phyloP scores from a whole-genome alignment of 805 yeast species.

The Hanseniaspora mollemarum region DNA sequence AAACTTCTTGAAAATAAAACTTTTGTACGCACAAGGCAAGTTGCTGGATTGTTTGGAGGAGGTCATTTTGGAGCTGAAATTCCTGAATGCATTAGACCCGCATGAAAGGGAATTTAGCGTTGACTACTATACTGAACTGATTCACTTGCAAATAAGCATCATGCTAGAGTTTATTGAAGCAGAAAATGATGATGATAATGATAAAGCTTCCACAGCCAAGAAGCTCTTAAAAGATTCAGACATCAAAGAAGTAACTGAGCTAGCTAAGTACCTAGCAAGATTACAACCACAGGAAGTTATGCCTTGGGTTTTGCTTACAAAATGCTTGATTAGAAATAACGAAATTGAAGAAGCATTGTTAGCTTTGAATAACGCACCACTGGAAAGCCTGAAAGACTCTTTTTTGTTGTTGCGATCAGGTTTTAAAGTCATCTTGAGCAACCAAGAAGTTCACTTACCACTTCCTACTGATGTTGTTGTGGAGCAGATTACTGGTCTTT shows the following conservation, averaged over 20 bases:
- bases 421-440: slow-evolving; percentile 21
- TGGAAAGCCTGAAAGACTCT: slow-evolving; percentile 58
- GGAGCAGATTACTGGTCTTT: slow-evolving; percentile 56
- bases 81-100: slow-evolving; percentile 17
- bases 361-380: slow-evolving; percentile 69
- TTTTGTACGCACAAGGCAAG: slow-evolving; percentile 28
- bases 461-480: slow-evolving; percentile 63
- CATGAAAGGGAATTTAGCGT: slow-evolving; percentile 12
- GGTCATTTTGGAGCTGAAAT: slow-evolving; percentile 25
- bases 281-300: slow-evolving; percentile 64
- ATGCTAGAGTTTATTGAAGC: slow-evolving; percentile 1
- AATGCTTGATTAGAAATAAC: slow-evolving; percentile 48
- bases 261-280: slow-evolving; percentile 33
- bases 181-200: not conserved
- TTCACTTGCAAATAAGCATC: slow-evolving; percentile 8
- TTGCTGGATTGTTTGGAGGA: slow-evolving; percentile 31
- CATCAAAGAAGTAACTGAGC: not conserved
- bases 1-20: slow-evolving; percentile 23
- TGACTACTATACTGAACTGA: slow-evolving; percentile 12
- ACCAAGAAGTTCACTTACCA: slow-evolving; percentile 51
- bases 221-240: not conserved
- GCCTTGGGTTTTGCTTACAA: slow-evolving; percentile 61
- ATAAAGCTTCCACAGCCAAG: not conserved
- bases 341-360: slow-evolving; percentile 63
- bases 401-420: slow-evolving; percentile 34